Conservation (phyloP, 768 basidiomycete species). For the Tricholomella constricta region DNA sequence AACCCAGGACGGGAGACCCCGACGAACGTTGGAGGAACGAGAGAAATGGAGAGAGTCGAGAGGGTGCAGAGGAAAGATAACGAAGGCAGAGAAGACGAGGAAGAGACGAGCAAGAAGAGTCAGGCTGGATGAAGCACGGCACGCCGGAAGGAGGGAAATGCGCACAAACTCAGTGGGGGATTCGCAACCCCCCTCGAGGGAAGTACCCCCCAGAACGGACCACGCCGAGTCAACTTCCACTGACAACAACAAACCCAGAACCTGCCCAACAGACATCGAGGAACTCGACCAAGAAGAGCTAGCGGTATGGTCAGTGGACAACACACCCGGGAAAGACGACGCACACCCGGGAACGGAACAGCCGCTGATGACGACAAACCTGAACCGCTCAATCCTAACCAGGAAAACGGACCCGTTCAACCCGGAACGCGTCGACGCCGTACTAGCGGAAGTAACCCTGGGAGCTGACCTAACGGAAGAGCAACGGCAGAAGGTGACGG, state of each 20-base stretch:
- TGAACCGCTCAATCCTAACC: slow-evolving; percentile 18
- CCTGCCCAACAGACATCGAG: background rate
- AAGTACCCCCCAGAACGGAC: slow-evolving; percentile 1
- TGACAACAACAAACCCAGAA: no score
- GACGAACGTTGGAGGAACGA: background rate
- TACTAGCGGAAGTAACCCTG: slow-evolving; percentile 23
- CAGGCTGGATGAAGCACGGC: background rate
- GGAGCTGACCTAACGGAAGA: slow-evolving; percentile 30
- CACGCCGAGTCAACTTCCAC: no score
- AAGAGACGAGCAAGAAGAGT: background rate
- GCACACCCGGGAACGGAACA: slow-evolving; percentile 1
- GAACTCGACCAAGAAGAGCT: background rate
- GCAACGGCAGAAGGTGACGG: slow-evolving; percentile 15
- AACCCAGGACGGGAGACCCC: background rate
- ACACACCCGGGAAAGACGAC: background rate
- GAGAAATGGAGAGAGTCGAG: background rate
- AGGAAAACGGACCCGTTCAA: slow-evolving; percentile 28
- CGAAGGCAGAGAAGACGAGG: background rate
- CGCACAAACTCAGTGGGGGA: slow-evolving; percentile 15
- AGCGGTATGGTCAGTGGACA: slow-evolving; percentile 6
- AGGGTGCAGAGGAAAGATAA: background rate
- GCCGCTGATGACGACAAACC: background rate
- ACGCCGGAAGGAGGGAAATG: background rate
- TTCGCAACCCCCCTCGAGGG: slow-evolving; percentile 6
- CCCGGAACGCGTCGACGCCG: slow-evolving; percentile 18